Evolutionary conservation across 2,329 filamentous ascomycete species (phyloP).

Genomic region (Alternaria conjuncta): DNA sequence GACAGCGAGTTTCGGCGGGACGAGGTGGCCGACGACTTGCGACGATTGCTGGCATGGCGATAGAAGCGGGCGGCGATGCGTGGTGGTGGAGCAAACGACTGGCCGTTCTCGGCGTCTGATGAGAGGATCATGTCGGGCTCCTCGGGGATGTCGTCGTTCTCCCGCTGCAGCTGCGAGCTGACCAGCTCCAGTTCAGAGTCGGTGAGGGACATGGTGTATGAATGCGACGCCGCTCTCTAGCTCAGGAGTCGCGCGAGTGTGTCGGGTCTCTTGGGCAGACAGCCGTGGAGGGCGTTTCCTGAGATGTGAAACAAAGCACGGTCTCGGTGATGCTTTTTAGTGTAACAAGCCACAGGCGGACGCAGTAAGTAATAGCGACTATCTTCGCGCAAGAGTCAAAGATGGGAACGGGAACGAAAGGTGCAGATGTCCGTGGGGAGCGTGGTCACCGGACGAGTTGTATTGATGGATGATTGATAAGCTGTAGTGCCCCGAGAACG

Average conservation of each 20-base stretch:
- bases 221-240: neutral
- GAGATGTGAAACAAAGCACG: constrained; percentile 42
- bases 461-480: constrained; percentile 17
- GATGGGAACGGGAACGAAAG: constrained; percentile 31
- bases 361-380: constrained; percentile 10
- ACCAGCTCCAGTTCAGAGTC: constrained; percentile 43
- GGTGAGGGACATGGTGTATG: constrained; percentile 37
- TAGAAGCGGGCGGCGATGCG: constrained; percentile 82
- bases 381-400: constrained; percentile 22
- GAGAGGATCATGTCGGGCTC: constrained; percentile 51
- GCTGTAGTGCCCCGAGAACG: constrained; percentile 1
- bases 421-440: constrained; percentile 11
- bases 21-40: constrained; percentile 77
- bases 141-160: constrained; percentile 51
- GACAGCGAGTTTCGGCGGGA: constrained; percentile 82
- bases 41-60: constrained; percentile 67
- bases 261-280: constrained; percentile 20
- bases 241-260: constrained; percentile 27
- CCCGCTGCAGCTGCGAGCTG: constrained; percentile 33
- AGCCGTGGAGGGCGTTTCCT: constrained; percentile 10
- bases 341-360: constrained; percentile 29
- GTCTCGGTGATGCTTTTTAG: constrained; percentile 27
- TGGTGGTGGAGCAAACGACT: constrained; percentile 70
- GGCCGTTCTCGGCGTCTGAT: constrained; percentile 47
- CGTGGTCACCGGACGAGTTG: constrained; percentile 2